Base-by-base conservation (phyloP, 768 basidiomycete genomes). In the Rhodotorula diobovata region DNA sequence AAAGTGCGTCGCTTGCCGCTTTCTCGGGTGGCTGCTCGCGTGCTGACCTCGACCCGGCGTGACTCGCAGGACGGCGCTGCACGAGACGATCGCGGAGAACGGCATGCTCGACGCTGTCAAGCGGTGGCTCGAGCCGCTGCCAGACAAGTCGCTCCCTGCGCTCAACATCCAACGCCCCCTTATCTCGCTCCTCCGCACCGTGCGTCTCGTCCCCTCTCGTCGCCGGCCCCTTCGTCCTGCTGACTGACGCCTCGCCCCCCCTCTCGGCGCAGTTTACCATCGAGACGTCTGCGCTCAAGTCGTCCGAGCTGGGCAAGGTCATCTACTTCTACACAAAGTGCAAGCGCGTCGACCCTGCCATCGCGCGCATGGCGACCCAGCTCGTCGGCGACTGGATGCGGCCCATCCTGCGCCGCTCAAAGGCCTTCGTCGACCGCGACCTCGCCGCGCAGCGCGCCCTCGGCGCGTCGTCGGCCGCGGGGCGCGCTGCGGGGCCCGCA, bases 271-370 rank as follows among this genome's bases (percentile, higher is more conserved):
- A 83, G 83, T 91, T 98, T 89, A 90, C 90, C 77, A 93, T 97
- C 78, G 95, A 97, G 81, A 87, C 88, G 43, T 81, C 87, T 30
- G 90, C 91, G 11, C 88, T 99, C 76, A 95, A 94, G 79, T 91
- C 95, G 79, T 90, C 90, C 2, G 87, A 88, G 0, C 84, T 99
- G 9, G 96, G 96, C 25, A 88, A 89, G 68, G 85, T 98, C 76
- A 84, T 98, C 50, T 82, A 95, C 39, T 98, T 98, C 82, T 99
- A 99, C 84, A 95, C 93, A 34, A 93, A 93, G 79, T 91, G 89
- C 84, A 91, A 89, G 80, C 89, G 92, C 56, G 92, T 93, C 58
- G 88, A 89, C 9, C 85, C 89, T 0, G 87, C 89, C 63, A 88
- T 99, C 66, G 81, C 83, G n/a, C 87, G 90, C 63, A 86, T 87